phyloP scores from a whole-genome alignment of 2,329 filamentous ascomycete species.

The Verticillium tricorpus region DNA sequence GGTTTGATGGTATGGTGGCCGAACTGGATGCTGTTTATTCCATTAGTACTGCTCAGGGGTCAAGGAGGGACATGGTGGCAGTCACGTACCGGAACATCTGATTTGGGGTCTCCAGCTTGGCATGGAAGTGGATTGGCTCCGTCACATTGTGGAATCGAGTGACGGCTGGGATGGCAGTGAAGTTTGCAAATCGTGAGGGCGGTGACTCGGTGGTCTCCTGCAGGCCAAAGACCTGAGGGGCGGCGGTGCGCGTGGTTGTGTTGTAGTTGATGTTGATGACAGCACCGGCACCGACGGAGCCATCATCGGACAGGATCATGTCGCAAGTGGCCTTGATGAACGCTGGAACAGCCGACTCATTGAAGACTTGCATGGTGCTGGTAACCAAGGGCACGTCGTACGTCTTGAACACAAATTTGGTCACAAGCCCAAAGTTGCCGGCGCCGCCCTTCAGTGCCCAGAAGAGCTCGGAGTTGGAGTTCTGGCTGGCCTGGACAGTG shows the following conservation, averaged over 20 bases:
- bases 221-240: constrained; percentile 24
- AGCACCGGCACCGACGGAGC: constrained; percentile 22
- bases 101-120: constrained; percentile 21
- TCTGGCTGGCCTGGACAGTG: constrained; percentile 14
- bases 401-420: constrained; percentile 17
- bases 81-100: constrained; percentile 27
- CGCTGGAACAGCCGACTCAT: constrained; percentile 15
- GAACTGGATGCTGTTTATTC: constrained; percentile 24
- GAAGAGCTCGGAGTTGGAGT: constrained; percentile 19
- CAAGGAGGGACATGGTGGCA: neutral
- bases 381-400: constrained; percentile 19
- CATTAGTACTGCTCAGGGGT: neutral
- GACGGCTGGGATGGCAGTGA: constrained; percentile 21
- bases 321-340: constrained; percentile 24
- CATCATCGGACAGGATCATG: constrained; percentile 16
- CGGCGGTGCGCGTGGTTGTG: constrained; percentile 17
- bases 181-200: constrained; percentile 25
- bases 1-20: constrained; percentile 30
- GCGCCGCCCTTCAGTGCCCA: constrained; percentile 23
- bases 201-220: constrained; percentile 26
- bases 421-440: constrained; percentile 20
- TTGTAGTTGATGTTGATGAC: constrained; percentile 26
- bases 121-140: constrained; percentile 20
- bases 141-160: constrained; percentile 21
- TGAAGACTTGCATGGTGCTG: constrained; percentile 26